A percentile compares a stretch with the other conserved stretches of the same genome.
These are phyloP conservation scores for Phoma sp. DNA, from an alignment of 2,329 filamentous ascomycete species.

Conservation along the genomic window DNA sequence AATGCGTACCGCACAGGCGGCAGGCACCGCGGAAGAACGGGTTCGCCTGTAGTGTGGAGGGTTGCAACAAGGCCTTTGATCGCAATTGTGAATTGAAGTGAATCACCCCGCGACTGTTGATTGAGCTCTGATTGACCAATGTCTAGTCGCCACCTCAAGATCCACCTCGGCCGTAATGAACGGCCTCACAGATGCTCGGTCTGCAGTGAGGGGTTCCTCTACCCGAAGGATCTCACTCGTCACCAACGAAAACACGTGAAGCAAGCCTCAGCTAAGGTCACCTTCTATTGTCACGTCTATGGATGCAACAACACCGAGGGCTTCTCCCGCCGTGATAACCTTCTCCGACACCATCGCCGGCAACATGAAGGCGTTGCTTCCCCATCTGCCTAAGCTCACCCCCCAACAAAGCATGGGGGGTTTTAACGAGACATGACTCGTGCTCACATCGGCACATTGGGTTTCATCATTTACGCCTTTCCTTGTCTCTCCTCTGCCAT, in stretches of 20 bases:
- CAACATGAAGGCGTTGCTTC: conserved; percentile 29
- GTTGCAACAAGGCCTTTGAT: conserved; percentile 39
- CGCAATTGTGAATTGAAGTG: conserved; percentile 47
- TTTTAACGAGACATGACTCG: too few species aligned
- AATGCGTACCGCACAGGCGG: conserved; percentile 25
- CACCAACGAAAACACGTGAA: conserved; percentile 39
- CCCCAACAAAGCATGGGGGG: too few species aligned
- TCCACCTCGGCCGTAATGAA: conserved; percentile 33
- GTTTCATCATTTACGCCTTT: not conserved
- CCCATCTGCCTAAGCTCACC: not conserved
- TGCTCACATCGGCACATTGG: not conserved
- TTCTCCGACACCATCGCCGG: conserved; percentile 43
- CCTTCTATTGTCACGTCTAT: conserved; percentile 32
- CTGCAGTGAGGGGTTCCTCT: conserved; percentile 44
- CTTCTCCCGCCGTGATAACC: conserved; percentile 47
- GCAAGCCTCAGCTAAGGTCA: conserved; percentile 15
- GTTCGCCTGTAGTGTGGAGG: conserved; percentile 31
- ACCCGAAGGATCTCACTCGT: conserved; percentile 45
- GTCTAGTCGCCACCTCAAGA: conserved; percentile 44
- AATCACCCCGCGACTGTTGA: conserved; percentile 20
- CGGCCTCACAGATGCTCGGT: conserved; percentile 41
- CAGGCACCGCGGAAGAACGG: conserved; percentile 36
- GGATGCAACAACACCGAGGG: conserved; percentile 39
- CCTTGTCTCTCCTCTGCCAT: not conserved
- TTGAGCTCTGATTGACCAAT: conserved; percentile 16